Base-by-base conservation (phyloP, 257 asterid species). In the Phtheirospermum japonicum region DNA sequence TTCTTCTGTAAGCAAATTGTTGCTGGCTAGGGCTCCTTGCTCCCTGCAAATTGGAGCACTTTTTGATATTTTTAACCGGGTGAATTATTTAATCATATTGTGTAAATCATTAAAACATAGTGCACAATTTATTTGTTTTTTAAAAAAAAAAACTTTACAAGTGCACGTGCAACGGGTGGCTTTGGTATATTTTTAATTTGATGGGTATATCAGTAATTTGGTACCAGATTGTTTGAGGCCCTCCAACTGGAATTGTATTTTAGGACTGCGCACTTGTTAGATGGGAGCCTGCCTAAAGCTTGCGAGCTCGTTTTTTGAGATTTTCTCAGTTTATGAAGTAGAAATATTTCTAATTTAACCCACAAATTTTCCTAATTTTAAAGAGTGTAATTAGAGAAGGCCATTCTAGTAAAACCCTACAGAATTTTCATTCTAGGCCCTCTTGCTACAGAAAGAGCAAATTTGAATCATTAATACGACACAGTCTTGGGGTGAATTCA, bases 71-170 rank as follows among this genome's bases (percentile, higher is more conserved):
- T 17, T 48, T 50, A 50, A 18, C 9, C 12, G 11, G 18, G 56
- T 50, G 56, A 50, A 50, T 50, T 18, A n/a, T 45, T 14, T 13
- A 50, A 50, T 13, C 9, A 50, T 50, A 50, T 17, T 5, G n/a
- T 50, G 56, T 1, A 17, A 17, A 50, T 17, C 56, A 50, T 50
- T 50, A 19, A 50, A 48, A 50, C 9, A 6, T 50, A 50, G 56
- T 17, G 56, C 28, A 50, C 56, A 50, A 50, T 13, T 50, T 1
- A 50, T 50, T 50, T 45, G n/a, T n/a, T n/a, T n/a, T n/a, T n/a
- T n/a, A n/a, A n/a, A n/a, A n/a, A 8, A 48, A 48, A 48, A 48
- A 16, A 14, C 26, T 17, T 5, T 48, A 48, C 4, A 23, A 14
- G 26, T 16, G 5, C 14, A 46, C 14, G 23, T 48, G 16, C 54